These are phyloP conservation scores for Debaryomyces robertsiae DNA, from an alignment of 1,139 yeast genomes.

Conservation along the genomic window DNA sequence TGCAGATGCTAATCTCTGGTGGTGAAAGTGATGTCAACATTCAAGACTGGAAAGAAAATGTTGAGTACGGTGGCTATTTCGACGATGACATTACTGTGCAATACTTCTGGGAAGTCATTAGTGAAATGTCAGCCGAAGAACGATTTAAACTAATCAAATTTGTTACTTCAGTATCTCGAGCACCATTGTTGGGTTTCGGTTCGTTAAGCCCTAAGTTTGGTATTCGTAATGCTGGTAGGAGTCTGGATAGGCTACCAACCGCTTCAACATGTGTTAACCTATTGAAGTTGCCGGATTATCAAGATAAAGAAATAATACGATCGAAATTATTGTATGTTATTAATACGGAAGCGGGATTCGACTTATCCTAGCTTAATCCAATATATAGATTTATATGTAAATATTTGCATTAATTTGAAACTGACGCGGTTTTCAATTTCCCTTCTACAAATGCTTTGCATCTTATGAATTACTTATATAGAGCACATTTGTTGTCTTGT, in stretches of 20 bases:
- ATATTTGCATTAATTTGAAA: too few species aligned
- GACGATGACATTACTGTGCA: constrained; percentile 58
- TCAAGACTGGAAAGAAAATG: constrained; percentile 63
- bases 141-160: constrained; percentile 70
- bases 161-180: constrained; percentile 89
- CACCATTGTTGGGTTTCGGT: constrained; percentile 86
- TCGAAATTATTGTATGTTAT: constrained; percentile 76
- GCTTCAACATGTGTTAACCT: constrained; percentile 92
- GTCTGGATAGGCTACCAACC: constrained; percentile 67
- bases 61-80: constrained; percentile 67
- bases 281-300: constrained; percentile 81
- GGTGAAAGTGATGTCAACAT: constrained; percentile 70
- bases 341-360: constrained; percentile 82
- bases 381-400: too few species aligned
- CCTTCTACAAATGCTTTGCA: too few species aligned
- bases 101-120: constrained; percentile 75
- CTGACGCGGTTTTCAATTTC: too few species aligned
- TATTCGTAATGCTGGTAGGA: constrained; percentile 69
- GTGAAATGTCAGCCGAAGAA: constrained; percentile 65
- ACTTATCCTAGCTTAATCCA: constrained; percentile 50
- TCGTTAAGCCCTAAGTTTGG: constrained; percentile 79
- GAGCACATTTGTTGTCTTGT: too few species aligned
- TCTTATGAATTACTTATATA: too few species aligned
- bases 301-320: constrained; percentile 56
- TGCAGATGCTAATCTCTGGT: constrained; percentile 86